Evolutionary conservation across 192 early-diverging fungal genomes (phyloP).

Genomic region (Obelidium mucronatum): DNA sequence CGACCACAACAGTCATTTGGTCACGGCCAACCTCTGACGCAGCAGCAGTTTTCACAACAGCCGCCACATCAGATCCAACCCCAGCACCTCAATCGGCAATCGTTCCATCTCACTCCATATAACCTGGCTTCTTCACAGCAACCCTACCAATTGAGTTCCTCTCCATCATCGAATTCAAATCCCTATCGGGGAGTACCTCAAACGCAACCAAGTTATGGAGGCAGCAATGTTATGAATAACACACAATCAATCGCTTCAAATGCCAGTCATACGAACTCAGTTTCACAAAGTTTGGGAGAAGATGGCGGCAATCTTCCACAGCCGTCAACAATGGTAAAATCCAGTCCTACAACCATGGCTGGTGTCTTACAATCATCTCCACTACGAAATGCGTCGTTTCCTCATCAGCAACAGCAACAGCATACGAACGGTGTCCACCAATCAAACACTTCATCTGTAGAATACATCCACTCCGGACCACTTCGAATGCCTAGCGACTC

Average conservation of each 20-base stretch:
- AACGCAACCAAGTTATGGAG: no score
- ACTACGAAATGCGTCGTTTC: not conserved
- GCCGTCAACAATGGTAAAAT: not conserved
- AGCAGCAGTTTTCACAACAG: conserved; percentile 2
- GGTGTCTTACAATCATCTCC: not conserved
- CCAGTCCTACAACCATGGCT: no score
- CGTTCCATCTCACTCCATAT: conserved; percentile 2
- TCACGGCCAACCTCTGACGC: conserved; percentile 2
- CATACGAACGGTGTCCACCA: not conserved
- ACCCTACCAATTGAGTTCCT: not conserved
- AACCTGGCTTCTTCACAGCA: not conserved
- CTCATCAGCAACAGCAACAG: not conserved
- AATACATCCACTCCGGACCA: not conserved
- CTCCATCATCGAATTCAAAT: no score
- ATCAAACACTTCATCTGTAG: not conserved
- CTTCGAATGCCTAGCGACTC: not conserved
- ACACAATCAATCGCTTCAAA: no score
- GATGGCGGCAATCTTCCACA: no score
- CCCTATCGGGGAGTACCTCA: no score
- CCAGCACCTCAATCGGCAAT: not conserved
- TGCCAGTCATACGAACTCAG: no score
- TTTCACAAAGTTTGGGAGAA: no score
- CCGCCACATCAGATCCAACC: not conserved
- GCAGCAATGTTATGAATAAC: no score
- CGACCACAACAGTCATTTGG: not conserved